Evolutionary conservation across 192 early-diverging fungal species (phyloP).

Genomic region (Geosiphon pyriformis): DNA sequence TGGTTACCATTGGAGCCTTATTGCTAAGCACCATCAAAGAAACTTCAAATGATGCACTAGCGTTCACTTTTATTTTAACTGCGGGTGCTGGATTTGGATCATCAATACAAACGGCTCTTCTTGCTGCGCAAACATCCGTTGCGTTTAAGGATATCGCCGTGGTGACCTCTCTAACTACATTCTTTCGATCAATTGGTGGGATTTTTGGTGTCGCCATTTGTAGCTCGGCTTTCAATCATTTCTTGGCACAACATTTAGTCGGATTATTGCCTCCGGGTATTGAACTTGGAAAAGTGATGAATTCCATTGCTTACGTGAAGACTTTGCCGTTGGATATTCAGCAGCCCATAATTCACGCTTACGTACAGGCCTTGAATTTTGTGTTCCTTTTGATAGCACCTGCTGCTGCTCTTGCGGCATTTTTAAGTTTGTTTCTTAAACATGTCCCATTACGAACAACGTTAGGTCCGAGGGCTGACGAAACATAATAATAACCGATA

Average conservation of each 20-base stretch:
- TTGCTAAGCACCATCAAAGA: slow-evolving; percentile 60
- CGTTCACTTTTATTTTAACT: slow-evolving; percentile 58
- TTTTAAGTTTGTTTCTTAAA: not conserved
- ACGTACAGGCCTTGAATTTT: not conserved
- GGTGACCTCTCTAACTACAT: slow-evolving; percentile 63
- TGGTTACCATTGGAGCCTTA: slow-evolving; percentile 56
- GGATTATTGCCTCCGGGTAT: not conserved
- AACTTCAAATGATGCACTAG: slow-evolving; percentile 40
- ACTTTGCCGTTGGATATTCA: not conserved
- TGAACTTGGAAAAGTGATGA: not conserved
- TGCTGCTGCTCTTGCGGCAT: not conserved
- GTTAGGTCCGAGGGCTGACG: not conserved
- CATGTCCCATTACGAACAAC: not conserved
- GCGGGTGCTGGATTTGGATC: slow-evolving; percentile 70
- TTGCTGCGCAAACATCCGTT: slow-evolving; percentile 71
- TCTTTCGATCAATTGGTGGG: slow-evolving; percentile 29
- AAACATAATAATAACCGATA: too few species aligned
- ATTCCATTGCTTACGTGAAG: not conserved
- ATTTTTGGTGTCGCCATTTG: not conserved
- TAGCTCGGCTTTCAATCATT: not conserved
- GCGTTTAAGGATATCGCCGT: slow-evolving; percentile 60
- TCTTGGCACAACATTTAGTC: not conserved
- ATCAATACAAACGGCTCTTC: slow-evolving; percentile 65
- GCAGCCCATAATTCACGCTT: not conserved
- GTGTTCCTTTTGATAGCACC: not conserved